phyloP scores from a whole-genome alignment of 176 grass and related monocot species.

The Cocos nucifera region DNA sequence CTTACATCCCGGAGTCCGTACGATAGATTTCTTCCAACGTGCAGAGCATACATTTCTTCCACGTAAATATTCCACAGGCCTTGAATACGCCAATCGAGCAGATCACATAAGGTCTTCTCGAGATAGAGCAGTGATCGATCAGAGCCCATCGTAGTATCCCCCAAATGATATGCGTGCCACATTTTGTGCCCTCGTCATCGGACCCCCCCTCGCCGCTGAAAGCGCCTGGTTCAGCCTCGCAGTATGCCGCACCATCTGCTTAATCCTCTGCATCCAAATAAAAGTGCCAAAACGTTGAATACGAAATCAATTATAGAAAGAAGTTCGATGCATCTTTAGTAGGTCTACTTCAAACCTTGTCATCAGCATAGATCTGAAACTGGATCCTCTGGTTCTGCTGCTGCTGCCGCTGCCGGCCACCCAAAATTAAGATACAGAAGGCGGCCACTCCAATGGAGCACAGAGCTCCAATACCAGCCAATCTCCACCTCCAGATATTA shows the following conservation, averaged over 20 bases:
- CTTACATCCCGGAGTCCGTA: too few relatives aligned
- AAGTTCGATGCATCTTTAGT: too few relatives aligned
- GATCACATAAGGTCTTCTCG: too few relatives aligned
- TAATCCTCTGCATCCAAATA: conserved; percentile 45
- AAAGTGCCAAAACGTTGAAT: too few relatives aligned
- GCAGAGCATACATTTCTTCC: too few relatives aligned
- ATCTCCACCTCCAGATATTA: conserved; percentile 29
- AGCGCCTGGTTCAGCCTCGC: conserved; percentile 68
- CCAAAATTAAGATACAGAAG: conserved; percentile 52
- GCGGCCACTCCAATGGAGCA: conserved; percentile 78
- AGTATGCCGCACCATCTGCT: conserved; percentile 47
- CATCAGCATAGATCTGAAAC: conserved; percentile 42
- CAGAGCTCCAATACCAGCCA: conserved; percentile 54
- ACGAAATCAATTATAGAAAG: too few relatives aligned
- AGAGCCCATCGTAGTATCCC: conserved; percentile 50
- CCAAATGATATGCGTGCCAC: conserved; percentile 55
- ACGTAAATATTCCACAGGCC: too few relatives aligned
- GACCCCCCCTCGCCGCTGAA: conserved; percentile 46
- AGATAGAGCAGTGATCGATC: neutral
- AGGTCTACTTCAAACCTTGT: neutral
- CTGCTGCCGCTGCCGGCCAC: conserved; percentile 30
- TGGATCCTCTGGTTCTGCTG: conserved; percentile 49
- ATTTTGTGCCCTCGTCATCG: conserved; percentile 23
- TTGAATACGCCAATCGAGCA: too few relatives aligned
- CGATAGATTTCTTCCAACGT: too few relatives aligned